Base-by-base conservation (phyloP, 1,139 yeast genomes). In the Sugiyamaella grinbergsii region DNA sequence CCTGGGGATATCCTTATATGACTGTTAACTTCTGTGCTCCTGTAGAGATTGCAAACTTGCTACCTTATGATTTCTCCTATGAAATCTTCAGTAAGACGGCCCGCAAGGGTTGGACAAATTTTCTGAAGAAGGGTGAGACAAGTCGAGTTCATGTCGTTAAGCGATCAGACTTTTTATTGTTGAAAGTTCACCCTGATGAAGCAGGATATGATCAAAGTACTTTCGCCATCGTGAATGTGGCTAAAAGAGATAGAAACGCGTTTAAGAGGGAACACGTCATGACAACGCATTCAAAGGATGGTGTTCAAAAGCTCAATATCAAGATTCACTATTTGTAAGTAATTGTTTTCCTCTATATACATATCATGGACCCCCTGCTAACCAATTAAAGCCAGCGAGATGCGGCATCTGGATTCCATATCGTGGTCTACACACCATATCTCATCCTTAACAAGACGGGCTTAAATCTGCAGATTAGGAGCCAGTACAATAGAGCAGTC, bases 1-100 rank as follows among this genome's bases (percentile, higher is more conserved):
- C 88, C 0, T 76, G 77, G 55, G 78, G 86, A 0, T 94, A 89
- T 61, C 98, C 98, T 0, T 95, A 88, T 62, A 78, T 93, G 88
- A 79, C 75, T 8, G 70, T 93, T 36, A 78, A 83, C 1, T 71
- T 94, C 19, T 83, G 95, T 0, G 91, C 98, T 0, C 98, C 98
- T 0, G 71, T 94, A 34, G 89, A 87, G 59, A 76, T 94, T 55
- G 91, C 86, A 60, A 94, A 94, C 60, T 71, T 89, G 52, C 69
- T 94, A 46, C 98, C 99, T 0, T 87, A 79, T 63, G 96, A 89
- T 59, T 71, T 91, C 47, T 75, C 79, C 19, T 90, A 85, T 67
- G 74, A 88, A 51, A 74, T 94, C 18, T 88, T 85, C 64, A 95
- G 89, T 64, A 87, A 88, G 62, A 81, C 80, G 19, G 74, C 83